Evolutionary conservation across 2,329 filamentous ascomycete species (phyloP).

Genomic region (Penicillium decumbens): DNA sequence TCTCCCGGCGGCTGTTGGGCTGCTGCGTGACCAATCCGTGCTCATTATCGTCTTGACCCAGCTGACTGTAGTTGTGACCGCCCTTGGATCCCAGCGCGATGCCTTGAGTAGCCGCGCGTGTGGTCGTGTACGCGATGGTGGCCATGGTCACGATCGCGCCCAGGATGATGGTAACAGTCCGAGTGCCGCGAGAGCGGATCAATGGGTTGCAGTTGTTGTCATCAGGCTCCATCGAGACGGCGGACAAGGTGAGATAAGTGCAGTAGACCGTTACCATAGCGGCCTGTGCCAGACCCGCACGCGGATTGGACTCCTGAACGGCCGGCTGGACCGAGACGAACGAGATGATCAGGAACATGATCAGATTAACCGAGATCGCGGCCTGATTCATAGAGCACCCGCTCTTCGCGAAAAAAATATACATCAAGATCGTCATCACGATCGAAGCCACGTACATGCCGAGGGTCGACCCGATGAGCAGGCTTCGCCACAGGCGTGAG

Average conservation of each 20-base stretch:
- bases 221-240: constrained; percentile 97
- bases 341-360: constrained; percentile 76
- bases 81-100: constrained; percentile 55
- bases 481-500: constrained; percentile 73
- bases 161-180: constrained; percentile 84
- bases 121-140: constrained; percentile 96
- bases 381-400: constrained; percentile 94
- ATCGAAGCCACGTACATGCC: constrained; percentile 89
- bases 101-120: constrained; percentile 83
- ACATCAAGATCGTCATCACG: constrained; percentile 94
- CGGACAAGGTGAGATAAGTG: constrained; percentile 97
- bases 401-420: constrained; percentile 82
- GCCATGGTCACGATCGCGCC: constrained; percentile 95
- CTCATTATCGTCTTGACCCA: constrained; percentile 68
- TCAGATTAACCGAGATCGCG: constrained; percentile 86
- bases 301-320: constrained; percentile 86
- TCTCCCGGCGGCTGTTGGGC: constrained; percentile 73
- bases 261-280: constrained; percentile 98
- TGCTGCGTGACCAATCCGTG: constrained; percentile 87
- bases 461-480: constrained; percentile 87
- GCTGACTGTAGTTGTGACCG: constrained; percentile 50
- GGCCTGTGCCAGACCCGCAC: constrained; percentile 91
- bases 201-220: constrained; percentile 92
- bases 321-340: constrained; percentile 82
- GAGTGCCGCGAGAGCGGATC: constrained; percentile 73